phyloP scores from a whole-genome alignment of 1,284 basidiomycete species.

The Mycena sp. region DNA sequence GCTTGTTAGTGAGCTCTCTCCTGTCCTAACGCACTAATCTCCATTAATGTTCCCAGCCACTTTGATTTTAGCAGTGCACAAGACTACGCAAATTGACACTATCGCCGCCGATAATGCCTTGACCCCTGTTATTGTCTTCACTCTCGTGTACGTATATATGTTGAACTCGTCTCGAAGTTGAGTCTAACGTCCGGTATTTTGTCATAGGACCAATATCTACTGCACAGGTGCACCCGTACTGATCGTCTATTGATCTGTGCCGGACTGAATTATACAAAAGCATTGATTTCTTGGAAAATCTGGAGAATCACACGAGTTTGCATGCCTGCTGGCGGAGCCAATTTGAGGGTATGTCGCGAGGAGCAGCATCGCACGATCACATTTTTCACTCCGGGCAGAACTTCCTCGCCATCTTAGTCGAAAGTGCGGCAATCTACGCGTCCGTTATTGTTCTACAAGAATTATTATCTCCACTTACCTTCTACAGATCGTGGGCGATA shows the following conservation, averaged over 20 bases:
- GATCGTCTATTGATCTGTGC: too few species aligned
- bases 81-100: not conserved
- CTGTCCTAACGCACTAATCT: not conserved
- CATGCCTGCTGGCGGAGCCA: not conserved
- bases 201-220: constrained; percentile 3
- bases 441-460: not conserved
- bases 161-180: not conserved
- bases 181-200: not conserved
- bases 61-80: not conserved
- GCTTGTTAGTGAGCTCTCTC: not conserved
- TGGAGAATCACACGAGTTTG: not conserved
- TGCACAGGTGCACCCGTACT: not conserved
- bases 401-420: constrained; percentile 1
- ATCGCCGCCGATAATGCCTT: not conserved
- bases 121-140: not conserved
- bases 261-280: too few species aligned
- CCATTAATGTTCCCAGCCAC: too few species aligned
- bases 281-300: constrained; percentile 2
- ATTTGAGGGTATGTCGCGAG: not conserved
- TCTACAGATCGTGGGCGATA: not conserved
- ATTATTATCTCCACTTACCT: too few species aligned
- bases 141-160: not conserved
- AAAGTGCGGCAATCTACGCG: constrained; percentile 16
- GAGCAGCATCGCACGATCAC: not conserved
- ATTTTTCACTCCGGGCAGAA: not conserved